Percentiles rank a stretch among this genome's conserved stretches.
Conservation (phyloP, 441 rosid species). For the Omphalea diandra region DNA sequence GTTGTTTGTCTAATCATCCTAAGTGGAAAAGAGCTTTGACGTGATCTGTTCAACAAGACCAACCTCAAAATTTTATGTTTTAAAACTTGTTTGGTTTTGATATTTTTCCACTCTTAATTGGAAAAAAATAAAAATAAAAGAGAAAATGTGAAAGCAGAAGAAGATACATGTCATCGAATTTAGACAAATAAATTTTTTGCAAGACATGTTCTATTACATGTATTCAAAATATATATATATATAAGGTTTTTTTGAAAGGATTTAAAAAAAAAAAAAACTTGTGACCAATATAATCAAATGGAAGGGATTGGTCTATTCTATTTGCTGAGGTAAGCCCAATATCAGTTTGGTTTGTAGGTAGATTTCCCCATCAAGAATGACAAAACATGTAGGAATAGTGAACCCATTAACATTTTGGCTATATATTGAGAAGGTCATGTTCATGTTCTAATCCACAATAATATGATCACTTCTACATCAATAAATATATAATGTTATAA, state of each 20-base stretch:
- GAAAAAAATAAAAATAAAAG: not conserved
- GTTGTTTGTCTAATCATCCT: not conserved
- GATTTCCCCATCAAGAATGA: conserved; percentile 14
- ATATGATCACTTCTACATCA: not conserved
- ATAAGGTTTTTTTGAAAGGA: too few species aligned
- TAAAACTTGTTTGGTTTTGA: not conserved
- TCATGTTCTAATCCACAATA: not conserved
- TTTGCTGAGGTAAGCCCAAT: not conserved
- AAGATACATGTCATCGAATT: conserved; percentile 8
- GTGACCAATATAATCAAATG: not conserved
- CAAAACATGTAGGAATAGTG: not conserved
- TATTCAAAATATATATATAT: not conserved
- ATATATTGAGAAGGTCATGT: not conserved
- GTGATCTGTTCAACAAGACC: conserved; percentile 19
- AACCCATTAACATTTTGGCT: not conserved
- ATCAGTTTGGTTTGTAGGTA: not conserved
- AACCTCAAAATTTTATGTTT: not conserved
- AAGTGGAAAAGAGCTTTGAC: conserved; percentile 3
- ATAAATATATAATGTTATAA: not conserved
- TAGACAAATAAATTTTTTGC: not conserved
- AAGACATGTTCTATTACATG: not conserved
- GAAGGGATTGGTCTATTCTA: not conserved
- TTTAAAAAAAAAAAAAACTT: too few species aligned
- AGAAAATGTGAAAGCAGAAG: not conserved
- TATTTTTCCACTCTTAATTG: not conserved